These are phyloP conservation scores for Fraxinus baroniana DNA, from an alignment of 305 asterid genomes.

Conservation along the genomic window DNA sequence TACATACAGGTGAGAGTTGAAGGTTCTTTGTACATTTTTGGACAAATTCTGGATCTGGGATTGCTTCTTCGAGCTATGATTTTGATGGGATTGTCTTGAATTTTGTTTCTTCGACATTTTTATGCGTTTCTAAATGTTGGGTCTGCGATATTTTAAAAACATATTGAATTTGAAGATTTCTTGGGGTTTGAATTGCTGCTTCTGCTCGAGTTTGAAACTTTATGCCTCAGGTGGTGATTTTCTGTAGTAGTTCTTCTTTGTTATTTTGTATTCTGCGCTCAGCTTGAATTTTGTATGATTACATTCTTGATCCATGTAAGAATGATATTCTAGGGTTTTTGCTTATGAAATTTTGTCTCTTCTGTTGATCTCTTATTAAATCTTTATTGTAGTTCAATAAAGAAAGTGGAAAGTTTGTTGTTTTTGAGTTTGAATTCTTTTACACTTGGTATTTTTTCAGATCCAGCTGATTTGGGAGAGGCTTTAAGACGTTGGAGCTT, in stretches of 20 bases:
- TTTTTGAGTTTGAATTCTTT: constrained; percentile 13
- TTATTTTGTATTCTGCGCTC: not conserved
- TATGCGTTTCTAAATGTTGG: not conserved
- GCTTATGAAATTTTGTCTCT: not conserved
- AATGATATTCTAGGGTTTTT: not conserved
- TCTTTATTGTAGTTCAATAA: not conserved
- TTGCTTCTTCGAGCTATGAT: constrained; percentile 13
- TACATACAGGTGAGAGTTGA: constrained; percentile 27
- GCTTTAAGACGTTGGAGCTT: constrained; percentile 27
- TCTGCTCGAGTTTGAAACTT: not conserved
- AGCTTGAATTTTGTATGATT: constrained; percentile 8
- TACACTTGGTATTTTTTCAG: constrained; percentile 32
- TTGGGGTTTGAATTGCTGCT: not conserved
- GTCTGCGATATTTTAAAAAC: not conserved
- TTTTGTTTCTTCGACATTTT: not conserved
- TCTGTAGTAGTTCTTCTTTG: not conserved
- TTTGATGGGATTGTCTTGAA: constrained; percentile 22
- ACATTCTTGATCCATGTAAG: not conserved
- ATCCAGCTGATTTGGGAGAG: constrained; percentile 37
- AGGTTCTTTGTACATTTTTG: not conserved
- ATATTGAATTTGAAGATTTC: not conserved
- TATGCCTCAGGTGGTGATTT: constrained; percentile 2
- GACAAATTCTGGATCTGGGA: constrained; percentile 37
- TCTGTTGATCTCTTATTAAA: not conserved
- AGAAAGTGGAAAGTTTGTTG: not conserved